Evolutionary conservation across 2,329 filamentous ascomycete species (phyloP).

Genomic region (Didymella lethalis): DNA sequence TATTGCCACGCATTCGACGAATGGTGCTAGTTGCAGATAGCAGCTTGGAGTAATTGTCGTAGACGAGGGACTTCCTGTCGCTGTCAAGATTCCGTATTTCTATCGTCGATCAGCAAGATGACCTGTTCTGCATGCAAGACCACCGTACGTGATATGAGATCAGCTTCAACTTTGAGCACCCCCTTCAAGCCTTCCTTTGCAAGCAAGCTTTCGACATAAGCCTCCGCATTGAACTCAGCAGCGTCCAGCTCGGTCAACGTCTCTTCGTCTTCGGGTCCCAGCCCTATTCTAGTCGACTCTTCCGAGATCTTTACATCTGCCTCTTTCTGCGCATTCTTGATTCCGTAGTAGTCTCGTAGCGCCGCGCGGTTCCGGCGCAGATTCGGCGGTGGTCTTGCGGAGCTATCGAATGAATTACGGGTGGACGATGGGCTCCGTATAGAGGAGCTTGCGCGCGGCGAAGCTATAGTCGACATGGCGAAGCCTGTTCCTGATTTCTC

Average conservation of each 20-base stretch:
- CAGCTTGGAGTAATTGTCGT: slow-evolving; percentile 97
- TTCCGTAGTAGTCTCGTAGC: slow-evolving; percentile 92
- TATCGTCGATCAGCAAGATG: slow-evolving; percentile 11
- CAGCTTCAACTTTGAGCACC: slow-evolving; percentile 73
- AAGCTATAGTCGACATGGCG: slow-evolving; percentile 66
- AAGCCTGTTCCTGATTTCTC: slow-evolving; percentile 9
- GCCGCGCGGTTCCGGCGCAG: slow-evolving; percentile 78
- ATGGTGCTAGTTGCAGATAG: slow-evolving; percentile 98
- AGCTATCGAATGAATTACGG: slow-evolving; percentile 71
- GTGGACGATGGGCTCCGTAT: slow-evolving; percentile 76
- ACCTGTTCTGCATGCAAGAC: background rate
- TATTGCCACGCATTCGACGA: slow-evolving; percentile 81
- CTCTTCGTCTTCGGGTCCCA: slow-evolving; percentile 62
- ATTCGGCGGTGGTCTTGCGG: slow-evolving; percentile 50
- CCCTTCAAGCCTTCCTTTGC: slow-evolving; percentile 71
- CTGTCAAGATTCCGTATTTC: slow-evolving; percentile 92
- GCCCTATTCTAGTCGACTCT: slow-evolving; percentile 38
- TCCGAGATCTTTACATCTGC: slow-evolving; percentile 44
- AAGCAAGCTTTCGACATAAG: slow-evolving; percentile 70
- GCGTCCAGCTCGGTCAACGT: slow-evolving; percentile 74
- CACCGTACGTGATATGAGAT: slow-evolving; percentile 63
- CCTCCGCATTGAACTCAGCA: slow-evolving; percentile 74
- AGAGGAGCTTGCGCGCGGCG: slow-evolving; percentile 66
- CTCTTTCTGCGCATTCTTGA: slow-evolving; percentile 61
- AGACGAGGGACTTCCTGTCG: slow-evolving; percentile 95